phyloP scores from a whole-genome alignment of 768 basidiomycete genomes.

The Sarcodon sp. region DNA sequence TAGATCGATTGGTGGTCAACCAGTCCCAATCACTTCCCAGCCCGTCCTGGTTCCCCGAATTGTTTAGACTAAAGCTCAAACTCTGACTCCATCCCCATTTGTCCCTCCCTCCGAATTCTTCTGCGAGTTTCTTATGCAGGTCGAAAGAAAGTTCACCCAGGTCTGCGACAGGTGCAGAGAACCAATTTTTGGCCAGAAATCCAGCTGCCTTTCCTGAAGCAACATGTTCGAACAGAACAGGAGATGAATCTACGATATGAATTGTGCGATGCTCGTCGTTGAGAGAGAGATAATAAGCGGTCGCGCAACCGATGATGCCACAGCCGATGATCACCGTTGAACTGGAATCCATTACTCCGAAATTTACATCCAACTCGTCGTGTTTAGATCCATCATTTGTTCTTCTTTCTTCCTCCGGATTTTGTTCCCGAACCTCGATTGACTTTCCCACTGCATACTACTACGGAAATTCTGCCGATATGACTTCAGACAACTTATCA shows the following conservation, averaged over 20 bases:
- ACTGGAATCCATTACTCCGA: not conserved
- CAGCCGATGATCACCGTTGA: slow-evolving; percentile 29
- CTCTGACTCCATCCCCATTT: slow-evolving; percentile 26
- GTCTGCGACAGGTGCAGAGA: slow-evolving; percentile 14
- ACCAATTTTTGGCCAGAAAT: slow-evolving; percentile 32
- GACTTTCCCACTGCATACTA: no score
- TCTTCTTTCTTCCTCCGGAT: no score
- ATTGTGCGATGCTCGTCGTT: slow-evolving; percentile 13
- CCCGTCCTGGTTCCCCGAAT: not conserved
- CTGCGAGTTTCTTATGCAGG: slow-evolving; percentile 25
- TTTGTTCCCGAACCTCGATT: no score
- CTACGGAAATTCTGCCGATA: no score
- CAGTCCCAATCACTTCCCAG: slow-evolving; percentile 1
- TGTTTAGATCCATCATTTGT: no score
- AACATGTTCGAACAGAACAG: slow-evolving; percentile 20
- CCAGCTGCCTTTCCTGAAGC: slow-evolving; percentile 22
- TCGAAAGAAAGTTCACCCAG: slow-evolving; percentile 23
- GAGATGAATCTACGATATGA: slow-evolving; percentile 26
- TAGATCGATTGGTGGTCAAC: slow-evolving; percentile 3
- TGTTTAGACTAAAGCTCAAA: slow-evolving; percentile 6
- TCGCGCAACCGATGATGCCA: slow-evolving; percentile 33
- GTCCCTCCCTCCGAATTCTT: slow-evolving; percentile 20
- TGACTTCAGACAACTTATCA: no score
- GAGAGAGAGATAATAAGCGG: slow-evolving; percentile 25
- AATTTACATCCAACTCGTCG: no score